Evolutionary conservation across 805 yeast genomes (phyloP).

Genomic region (Naumovozyma dairenensis): DNA sequence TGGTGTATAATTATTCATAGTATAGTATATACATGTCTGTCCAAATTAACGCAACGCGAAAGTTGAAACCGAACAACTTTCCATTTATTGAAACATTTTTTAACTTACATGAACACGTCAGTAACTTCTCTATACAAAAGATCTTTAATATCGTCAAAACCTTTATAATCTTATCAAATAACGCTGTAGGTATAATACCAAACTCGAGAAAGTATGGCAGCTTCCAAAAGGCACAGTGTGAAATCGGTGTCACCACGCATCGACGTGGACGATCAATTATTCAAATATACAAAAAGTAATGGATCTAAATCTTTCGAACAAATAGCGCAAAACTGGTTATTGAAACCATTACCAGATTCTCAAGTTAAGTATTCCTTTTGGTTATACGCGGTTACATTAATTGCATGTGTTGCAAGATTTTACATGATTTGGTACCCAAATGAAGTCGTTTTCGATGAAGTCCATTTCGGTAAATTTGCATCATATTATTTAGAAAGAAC

Average conservation of each 20-base stretch:
- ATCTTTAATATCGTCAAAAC: too few species aligned
- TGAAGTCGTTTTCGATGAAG: constrained; percentile 80
- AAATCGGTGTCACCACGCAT: constrained; percentile 1
- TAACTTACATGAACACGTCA: too few species aligned
- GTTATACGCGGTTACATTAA: constrained; percentile 48
- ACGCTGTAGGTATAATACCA: too few species aligned
- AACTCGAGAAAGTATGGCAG: constrained; percentile 6
- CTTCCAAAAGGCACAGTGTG: constrained; percentile 3
- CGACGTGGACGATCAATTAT: constrained; percentile 19
- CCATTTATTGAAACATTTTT: too few species aligned
- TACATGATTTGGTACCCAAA: constrained; percentile 52
- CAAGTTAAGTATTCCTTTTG: constrained; percentile 36
- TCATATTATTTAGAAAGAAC: constrained; percentile 80
- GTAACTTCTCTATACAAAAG: too few species aligned
- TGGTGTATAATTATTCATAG: too few species aligned
- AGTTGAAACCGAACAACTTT: too few species aligned
- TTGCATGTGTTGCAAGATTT: constrained; percentile 62
- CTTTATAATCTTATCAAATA: too few species aligned
- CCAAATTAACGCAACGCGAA: too few species aligned
- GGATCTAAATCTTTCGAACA: constrained; percentile 2
- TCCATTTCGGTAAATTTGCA: constrained; percentile 80
- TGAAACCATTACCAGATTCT: constrained; percentile 20
- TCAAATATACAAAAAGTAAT: constrained; percentile 19
- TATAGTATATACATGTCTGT: too few species aligned
- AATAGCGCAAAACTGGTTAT: constrained; percentile 23